A percentile compares a stretch with the other conserved stretches of the same genome.
These are phyloP conservation scores for Gymnopilus dilepis DNA, from an alignment of 768 basidiomycete species.

Conservation along the genomic window DNA sequence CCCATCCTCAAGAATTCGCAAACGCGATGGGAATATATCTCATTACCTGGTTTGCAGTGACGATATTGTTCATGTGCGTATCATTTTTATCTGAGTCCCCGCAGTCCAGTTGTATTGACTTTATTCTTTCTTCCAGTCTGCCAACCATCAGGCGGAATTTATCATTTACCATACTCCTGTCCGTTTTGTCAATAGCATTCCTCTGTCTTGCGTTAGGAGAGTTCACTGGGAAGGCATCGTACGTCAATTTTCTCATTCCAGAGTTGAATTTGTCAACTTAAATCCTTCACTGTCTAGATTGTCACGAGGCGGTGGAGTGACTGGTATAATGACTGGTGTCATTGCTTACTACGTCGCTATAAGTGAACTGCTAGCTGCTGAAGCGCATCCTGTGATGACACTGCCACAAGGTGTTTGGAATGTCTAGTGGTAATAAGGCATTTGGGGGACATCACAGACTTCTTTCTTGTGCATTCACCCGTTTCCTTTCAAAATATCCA, in stretches of 20 bases:
- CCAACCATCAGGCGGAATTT: slow-evolving; percentile 31
- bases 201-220: slow-evolving; percentile 32
- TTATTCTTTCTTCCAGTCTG: slow-evolving; percentile 20
- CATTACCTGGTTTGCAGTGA: slow-evolving; percentile 68
- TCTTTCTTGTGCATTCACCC: too few relatives aligned
- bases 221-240: slow-evolving; percentile 34
- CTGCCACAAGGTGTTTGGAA: slow-evolving; percentile 42
- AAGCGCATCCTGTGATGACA: slow-evolving; percentile 36
- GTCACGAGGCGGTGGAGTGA: slow-evolving; percentile 45
- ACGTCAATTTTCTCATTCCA: slow-evolving; percentile 17
- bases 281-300: slow-evolving; percentile 24
- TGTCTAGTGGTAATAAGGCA: neutral
- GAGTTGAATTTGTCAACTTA: neutral
- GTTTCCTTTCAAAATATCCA: too few relatives aligned
- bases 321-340: slow-evolving; percentile 46
- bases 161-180: slow-evolving; percentile 32
- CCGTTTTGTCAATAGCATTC: slow-evolving; percentile 30
- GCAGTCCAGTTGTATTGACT: neutral
- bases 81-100: neutral
- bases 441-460: too few relatives aligned
- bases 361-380: slow-evolving; percentile 41
- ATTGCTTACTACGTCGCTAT: slow-evolving; percentile 53
- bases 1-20: slow-evolving; percentile 41
- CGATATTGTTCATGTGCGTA: slow-evolving; percentile 65
- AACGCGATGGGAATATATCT: slow-evolving; percentile 76